Evolutionary conservation across 768 basidiomycete species (phyloP), one percentile per base, ranked within the genome.

Genomic region (Leucocoprinus leucothites): DNA sequence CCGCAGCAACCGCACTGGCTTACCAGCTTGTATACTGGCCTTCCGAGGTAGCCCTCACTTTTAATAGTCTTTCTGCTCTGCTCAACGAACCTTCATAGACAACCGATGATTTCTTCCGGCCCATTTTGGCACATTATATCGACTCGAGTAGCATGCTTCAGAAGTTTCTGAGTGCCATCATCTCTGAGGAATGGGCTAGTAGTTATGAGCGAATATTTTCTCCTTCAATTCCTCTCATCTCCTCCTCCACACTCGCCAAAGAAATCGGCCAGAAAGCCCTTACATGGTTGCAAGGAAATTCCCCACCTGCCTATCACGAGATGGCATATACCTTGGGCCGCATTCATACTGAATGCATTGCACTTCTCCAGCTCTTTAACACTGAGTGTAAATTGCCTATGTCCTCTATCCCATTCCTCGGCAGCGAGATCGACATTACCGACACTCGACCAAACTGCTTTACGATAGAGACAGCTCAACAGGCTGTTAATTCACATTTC

Each of bases 141-240:
- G 82, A 86, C 46, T 95, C 96, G 1, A 82, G 87, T 5, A 94
- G 92, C 64, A 95, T 95, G 81, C 79, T 98, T 14, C 95, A 97
- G 65, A 89, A 89, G 60, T 85, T 94, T 65, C 70, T 98, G 41
- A 74, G 87, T n/a, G 87, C 92, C 16, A 81, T 91, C 47, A 79
- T 98, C 56, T 74, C 94, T 0, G 92, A 96, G 68, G 93, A 98
- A 74, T 98, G 95, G 97, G 91, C 94, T 3, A 72, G 72, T 8
- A 76, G 80, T 42, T 78, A 82, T 59, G 79, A 80, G 44, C 19
- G 71, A 9, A 24, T 46, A 19, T 43, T 59, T 0, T 34, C 60
- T 25, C 48, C 71, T 6, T 57, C 71, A 11, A 56, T 64, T 1
- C 60, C 63, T 3, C 70, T 79, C 40, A 75, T 90, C 45, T 75